A percentile compares a stretch with the other conserved stretches of the same genome.
phyloP scores from a whole-genome alignment of 345 rosid species.

The Raphanus raphanistrum region DNA sequence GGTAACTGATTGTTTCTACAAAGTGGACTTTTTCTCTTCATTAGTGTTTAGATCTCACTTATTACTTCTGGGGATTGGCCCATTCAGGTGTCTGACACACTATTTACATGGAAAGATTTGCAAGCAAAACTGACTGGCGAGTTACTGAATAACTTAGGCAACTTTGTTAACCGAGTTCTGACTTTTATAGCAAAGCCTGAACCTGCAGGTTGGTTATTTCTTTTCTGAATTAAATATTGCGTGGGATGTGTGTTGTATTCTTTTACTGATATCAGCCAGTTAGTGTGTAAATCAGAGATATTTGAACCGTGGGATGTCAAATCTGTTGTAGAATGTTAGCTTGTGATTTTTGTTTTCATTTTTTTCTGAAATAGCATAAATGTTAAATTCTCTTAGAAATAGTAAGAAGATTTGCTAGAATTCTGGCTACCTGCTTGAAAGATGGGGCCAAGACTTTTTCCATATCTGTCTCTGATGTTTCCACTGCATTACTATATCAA shows the following conservation, averaged over 20 bases:
- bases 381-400: background rate
- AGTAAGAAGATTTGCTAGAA: background rate
- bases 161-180: constrained; percentile 67
- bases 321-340: background rate
- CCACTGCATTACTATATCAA: constrained; percentile 5
- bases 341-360: background rate
- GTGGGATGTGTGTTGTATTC: background rate
- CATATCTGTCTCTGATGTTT: constrained; percentile 16
- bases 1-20: constrained; percentile 47
- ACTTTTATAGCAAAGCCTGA: constrained; percentile 57
- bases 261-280: background rate
- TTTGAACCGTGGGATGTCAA: background rate
- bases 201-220: constrained; percentile 54
- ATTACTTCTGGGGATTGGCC: constrained; percentile 4
- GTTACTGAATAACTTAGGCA: constrained; percentile 61
- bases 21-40: constrained; percentile 6
- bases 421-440: background rate
- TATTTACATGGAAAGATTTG: constrained; percentile 66
- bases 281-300: background rate
- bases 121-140: constrained; percentile 64
- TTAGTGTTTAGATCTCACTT: constrained; percentile 11
- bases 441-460: background rate
- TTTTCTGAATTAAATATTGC: background rate
- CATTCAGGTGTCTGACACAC: constrained; percentile 56
- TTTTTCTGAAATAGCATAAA: background rate